Percentiles rank a stretch among this genome's conserved stretches.
These are phyloP conservation scores for Sphagnum fallax DNA, from an alignment of 228 moss, liverwort and hornwort species.

Conservation along the genomic window DNA sequence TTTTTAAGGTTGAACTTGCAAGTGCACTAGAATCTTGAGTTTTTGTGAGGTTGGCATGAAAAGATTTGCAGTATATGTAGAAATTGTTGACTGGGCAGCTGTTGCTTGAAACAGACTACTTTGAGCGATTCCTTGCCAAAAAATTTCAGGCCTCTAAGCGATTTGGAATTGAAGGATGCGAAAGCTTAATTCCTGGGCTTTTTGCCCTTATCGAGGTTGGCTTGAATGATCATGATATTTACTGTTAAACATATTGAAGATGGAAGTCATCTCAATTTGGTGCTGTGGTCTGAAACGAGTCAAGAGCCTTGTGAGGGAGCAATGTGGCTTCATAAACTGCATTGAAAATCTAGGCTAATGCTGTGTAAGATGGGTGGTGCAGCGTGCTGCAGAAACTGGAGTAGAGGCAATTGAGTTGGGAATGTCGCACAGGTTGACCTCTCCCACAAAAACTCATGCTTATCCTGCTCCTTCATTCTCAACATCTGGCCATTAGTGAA, in stretches of 20 bases:
- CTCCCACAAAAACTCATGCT: too few species aligned
- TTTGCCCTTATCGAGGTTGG: slow-evolving; percentile 54
- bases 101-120: slow-evolving; percentile 36
- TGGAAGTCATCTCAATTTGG: too few species aligned
- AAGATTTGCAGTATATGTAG: too few species aligned
- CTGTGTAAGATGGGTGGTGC: slow-evolving; percentile 7
- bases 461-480: too few species aligned
- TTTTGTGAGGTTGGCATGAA: neutral
- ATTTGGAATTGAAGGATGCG: slow-evolving; percentile 63
- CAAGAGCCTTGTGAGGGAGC: too few species aligned
- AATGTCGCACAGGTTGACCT: slow-evolving; percentile 50
- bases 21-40: neutral
- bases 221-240: neutral
- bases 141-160: slow-evolving; percentile 58
- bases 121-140: slow-evolving; percentile 55
- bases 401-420: slow-evolving; percentile 52
- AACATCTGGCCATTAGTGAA: too few species aligned
- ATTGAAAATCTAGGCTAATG: too few species aligned
- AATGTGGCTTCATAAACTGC: too few species aligned
- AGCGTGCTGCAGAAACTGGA: slow-evolving; percentile 53
- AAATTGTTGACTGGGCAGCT: neutral
- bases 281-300: too few species aligned
- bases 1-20: too few species aligned
- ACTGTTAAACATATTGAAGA: too few species aligned
- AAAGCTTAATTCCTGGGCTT: slow-evolving; percentile 58